Evolutionary conservation across 2,329 filamentous ascomycete genomes (phyloP).

Genomic region (Calonectria fujianensis): DNA sequence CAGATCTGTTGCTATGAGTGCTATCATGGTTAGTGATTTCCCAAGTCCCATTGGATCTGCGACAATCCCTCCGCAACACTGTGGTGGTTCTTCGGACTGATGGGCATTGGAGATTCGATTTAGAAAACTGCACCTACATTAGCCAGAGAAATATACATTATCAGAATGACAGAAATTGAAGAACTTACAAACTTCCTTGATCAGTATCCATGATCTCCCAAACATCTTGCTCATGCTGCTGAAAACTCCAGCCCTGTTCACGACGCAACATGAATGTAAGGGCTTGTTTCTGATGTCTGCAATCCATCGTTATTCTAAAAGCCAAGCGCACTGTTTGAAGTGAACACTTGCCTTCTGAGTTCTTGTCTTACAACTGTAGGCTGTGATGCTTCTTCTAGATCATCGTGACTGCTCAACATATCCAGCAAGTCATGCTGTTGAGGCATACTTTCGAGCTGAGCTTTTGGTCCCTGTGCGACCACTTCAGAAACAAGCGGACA

Average conservation of each 20-base stretch:
- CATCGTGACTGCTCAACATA: slow-evolving; percentile 2
- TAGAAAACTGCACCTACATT: not conserved
- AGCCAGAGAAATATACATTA: not conserved
- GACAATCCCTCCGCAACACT: slow-evolving; percentile 64
- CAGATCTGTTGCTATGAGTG: slow-evolving; percentile 58
- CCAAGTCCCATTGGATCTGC: slow-evolving; percentile 68
- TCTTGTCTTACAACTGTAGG: not conserved
- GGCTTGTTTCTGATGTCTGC: slow-evolving; percentile 26
- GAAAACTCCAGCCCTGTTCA: slow-evolving; percentile 17
- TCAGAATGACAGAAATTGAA: not conserved
- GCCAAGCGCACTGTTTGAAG: not conserved
- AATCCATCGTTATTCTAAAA: not conserved
- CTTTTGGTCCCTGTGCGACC: not conserved
- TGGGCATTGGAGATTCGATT: slow-evolving; percentile 1
- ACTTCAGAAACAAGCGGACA: not conserved
- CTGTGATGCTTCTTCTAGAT: not conserved
- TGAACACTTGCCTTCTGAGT: not conserved
- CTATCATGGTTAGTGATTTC: slow-evolving; percentile 66
- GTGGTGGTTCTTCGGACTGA: slow-evolving; percentile 53
- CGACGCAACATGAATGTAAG: slow-evolving; percentile 26
- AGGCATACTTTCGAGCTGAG: not conserved
- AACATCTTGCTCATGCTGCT: not conserved
- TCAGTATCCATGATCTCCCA: slow-evolving; percentile 13
- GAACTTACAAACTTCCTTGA: not conserved
- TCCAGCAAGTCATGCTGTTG: not conserved